phyloP scores from a whole-genome alignment of 169 alveolate species.

The Theileria parva region DNA sequence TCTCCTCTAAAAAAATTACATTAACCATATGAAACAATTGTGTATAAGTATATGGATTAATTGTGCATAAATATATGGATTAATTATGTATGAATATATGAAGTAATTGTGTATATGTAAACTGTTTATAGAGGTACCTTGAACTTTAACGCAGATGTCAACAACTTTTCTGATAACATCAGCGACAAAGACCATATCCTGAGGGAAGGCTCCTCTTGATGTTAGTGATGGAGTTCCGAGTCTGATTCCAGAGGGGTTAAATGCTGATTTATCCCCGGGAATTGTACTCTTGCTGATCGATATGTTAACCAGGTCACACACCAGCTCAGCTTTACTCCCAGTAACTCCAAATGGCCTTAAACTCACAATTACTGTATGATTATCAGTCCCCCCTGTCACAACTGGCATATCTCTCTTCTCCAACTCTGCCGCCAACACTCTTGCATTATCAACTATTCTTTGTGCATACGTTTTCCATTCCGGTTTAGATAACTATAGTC shows the following conservation, averaged over 20 bases:
- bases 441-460: constrained; percentile 74
- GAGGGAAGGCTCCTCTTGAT: constrained; percentile 88
- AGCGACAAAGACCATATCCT: constrained; percentile 82
- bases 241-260: constrained; percentile 90
- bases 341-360: constrained; percentile 82
- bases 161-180: constrained; percentile 69
- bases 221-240: constrained; percentile 95
- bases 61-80: no score
- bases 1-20: constrained; percentile 25
- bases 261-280: constrained; percentile 81
- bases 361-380: constrained; percentile 87
- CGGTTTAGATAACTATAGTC: constrained; percentile 44
- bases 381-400: constrained; percentile 91
- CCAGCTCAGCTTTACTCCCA: constrained; percentile 82
- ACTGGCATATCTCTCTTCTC: constrained; percentile 69
- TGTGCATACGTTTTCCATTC: constrained; percentile 79
- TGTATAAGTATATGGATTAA: no score
- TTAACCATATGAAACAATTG: background rate
- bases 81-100: no score
- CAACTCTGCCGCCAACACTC: constrained; percentile 81
- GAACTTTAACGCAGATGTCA: constrained; percentile 58
- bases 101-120: background rate
- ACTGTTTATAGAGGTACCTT: constrained; percentile 19
- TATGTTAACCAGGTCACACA: constrained; percentile 82
- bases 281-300: constrained; percentile 87